phyloP scores from a whole-genome alignment of 306 rosid genomes.

The Lagenaria siceraria region DNA sequence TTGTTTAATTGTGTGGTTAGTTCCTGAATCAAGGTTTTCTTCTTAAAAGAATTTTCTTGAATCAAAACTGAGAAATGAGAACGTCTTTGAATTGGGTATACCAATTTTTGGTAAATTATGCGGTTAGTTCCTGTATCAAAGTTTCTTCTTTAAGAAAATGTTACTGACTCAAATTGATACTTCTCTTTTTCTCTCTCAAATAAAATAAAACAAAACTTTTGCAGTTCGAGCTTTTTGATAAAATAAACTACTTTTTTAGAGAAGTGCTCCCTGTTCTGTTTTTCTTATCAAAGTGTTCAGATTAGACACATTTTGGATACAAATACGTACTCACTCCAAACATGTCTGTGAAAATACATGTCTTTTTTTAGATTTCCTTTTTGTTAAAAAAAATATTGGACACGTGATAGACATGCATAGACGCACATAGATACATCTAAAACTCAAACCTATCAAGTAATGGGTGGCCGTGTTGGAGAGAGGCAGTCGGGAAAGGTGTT shows the following conservation, averaged over 20 bases:
- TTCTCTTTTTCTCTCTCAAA: background rate
- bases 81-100: conserved; percentile 45
- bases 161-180: background rate
- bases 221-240: background rate
- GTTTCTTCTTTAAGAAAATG: background rate
- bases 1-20: conserved; percentile 9
- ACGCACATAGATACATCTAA: too few relatives aligned
- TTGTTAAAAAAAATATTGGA: too few relatives aligned
- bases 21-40: background rate
- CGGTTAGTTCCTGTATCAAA: background rate
- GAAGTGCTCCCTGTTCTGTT: background rate
- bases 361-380: too few relatives aligned
- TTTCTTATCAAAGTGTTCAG: background rate
- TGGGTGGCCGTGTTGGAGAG: too few relatives aligned
- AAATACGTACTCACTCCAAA: background rate
- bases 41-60: background rate
- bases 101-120: conserved; percentile 4
- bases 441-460: too few relatives aligned
- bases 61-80: conserved; percentile 39
- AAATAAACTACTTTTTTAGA: background rate
- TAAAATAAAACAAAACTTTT: background rate
- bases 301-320: background rate
- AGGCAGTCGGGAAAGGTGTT: too few relatives aligned
- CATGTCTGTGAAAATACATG: background rate
- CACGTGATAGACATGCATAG: too few relatives aligned